A percentile compares a stretch with the other conserved stretches of the same genome.
phyloP scores from a whole-genome alignment of 441 rosid genomes.

The Syzygium malaccense region DNA sequence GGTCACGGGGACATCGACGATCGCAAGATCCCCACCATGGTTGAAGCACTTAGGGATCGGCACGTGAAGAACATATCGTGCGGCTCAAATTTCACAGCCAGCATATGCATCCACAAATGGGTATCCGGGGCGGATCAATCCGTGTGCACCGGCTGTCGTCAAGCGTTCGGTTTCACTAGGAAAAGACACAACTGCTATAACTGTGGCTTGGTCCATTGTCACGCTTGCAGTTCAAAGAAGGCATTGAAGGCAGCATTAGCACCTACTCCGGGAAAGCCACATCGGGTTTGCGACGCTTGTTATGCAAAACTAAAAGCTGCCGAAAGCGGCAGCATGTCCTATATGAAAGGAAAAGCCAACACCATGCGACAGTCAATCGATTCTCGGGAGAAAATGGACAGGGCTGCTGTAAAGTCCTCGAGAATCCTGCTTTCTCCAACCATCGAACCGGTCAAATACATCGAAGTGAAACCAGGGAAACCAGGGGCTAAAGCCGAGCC shows the following conservation, averaged over 20 bases:
- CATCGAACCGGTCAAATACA: conserved; percentile 48
- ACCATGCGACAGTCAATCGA: conserved; percentile 46
- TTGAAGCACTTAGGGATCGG: conserved; percentile 70
- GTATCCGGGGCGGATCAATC: conserved; percentile 89
- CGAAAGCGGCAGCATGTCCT: conserved; percentile 35
- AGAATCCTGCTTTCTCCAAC: conserved; percentile 47
- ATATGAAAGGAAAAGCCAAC: conserved; percentile 30
- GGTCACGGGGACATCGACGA: conserved; percentile 91
- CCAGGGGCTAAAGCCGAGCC: conserved; percentile 42
- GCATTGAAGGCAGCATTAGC: conserved; percentile 90
- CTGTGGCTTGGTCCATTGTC: conserved; percentile 89
- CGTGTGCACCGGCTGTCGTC: conserved; percentile 81
- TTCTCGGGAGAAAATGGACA: conserved; percentile 37
- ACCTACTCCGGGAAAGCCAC: conserved; percentile 94
- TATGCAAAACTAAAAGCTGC: conserved; percentile 75
- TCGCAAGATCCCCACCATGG: conserved; percentile 53
- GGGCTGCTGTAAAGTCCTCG: conserved; percentile 37
- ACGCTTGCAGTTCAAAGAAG: conserved; percentile 92
- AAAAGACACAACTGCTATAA: conserved; percentile 90
- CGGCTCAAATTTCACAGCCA: conserved; percentile 84
- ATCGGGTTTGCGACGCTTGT: conserved; percentile 90
- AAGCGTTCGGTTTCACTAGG: conserved; percentile 83
- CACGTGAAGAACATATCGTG: conserved; percentile 83
- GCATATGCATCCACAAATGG: conserved; percentile 93
- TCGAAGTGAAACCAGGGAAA: conserved; percentile 47